Conservation (phyloP, 2,329 filamentous ascomycete genomes). For the Pseudogymnoascus sp. region DNA sequence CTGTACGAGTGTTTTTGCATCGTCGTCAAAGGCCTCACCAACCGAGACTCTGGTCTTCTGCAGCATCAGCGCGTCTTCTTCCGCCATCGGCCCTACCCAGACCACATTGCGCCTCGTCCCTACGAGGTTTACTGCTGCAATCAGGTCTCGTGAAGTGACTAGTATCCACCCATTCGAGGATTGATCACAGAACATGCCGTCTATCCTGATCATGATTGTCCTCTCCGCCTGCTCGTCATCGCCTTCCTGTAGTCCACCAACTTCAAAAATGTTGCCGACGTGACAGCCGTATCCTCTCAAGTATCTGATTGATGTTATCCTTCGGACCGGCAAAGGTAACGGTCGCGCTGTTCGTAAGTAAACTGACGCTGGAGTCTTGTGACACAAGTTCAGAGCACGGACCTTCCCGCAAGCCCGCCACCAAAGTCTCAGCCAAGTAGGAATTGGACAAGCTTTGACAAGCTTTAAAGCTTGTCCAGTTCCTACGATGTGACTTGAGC, state of each 20-base stretch:
- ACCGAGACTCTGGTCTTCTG: constrained; percentile 1
- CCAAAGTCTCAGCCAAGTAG: too few species aligned
- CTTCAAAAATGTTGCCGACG: background rate
- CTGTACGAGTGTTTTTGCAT: constrained; percentile 11
- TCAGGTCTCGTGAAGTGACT: constrained; percentile 6
- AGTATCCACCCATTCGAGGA: constrained; percentile 12
- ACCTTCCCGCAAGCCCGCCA: too few species aligned
- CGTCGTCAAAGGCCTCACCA: background rate
- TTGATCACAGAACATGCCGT: constrained; percentile 65
- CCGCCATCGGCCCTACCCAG: background rate
- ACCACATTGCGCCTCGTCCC: background rate
- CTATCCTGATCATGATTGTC: constrained; percentile 42
- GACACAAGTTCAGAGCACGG: too few species aligned
- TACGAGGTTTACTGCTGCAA: constrained; percentile 2
- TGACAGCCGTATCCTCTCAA: constrained; percentile 11
- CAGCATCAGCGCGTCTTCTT: constrained; percentile 10
- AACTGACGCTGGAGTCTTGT: constrained; percentile 38
- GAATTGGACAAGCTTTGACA: too few species aligned
- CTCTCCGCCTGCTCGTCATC: constrained; percentile 6
- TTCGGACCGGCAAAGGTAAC: constrained; percentile 21
- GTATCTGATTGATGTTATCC: constrained; percentile 13
- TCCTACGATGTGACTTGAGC: too few species aligned
- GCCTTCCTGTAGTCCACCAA: constrained; percentile 13
- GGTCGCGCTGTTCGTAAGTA: constrained; percentile 41
- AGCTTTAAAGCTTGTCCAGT: too few species aligned